Conservation (phyloP, 75 land plant genomes). For the Cupressus sempervirens region DNA sequence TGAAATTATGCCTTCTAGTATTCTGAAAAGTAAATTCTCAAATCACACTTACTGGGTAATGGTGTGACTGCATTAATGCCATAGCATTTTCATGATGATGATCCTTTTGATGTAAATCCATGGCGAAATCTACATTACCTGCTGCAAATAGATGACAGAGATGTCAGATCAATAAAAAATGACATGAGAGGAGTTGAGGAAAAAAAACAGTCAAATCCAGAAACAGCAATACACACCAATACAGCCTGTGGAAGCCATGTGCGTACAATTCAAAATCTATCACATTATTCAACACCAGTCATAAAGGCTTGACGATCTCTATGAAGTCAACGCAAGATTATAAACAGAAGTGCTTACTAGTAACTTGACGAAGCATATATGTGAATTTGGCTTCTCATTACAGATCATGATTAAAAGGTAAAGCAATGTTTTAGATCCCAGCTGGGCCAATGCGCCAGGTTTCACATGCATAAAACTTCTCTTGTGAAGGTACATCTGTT, state of each 20-base stretch:
- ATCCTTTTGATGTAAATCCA: constrained; percentile 34
- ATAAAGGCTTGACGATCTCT: background rate
- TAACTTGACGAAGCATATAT: background rate
- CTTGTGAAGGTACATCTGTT: background rate
- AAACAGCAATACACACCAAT: no score
- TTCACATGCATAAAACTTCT: background rate
- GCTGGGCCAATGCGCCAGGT: background rate
- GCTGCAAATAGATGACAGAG: constrained; percentile 13
- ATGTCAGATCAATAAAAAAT: background rate
- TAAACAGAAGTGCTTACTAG: background rate
- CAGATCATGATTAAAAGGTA: background rate
- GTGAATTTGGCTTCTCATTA: background rate
- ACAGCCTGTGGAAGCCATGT: no score
- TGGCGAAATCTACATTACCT: constrained; percentile 21
- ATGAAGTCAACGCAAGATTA: background rate
- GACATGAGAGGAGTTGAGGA: background rate
- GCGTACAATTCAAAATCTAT: background rate
- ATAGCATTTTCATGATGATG: constrained; percentile 36
- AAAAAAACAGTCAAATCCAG: no score
- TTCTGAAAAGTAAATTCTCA: background rate
- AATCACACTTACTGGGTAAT: constrained; percentile 21
- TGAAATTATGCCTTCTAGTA: background rate
- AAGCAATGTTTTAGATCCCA: background rate
- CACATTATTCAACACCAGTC: background rate
- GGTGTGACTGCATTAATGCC: constrained; percentile 35